Evolutionary conservation across 1,139 yeast species (phyloP), one percentile per base, ranked within the genome.

Genomic region (Suhomyces taliae): DNA sequence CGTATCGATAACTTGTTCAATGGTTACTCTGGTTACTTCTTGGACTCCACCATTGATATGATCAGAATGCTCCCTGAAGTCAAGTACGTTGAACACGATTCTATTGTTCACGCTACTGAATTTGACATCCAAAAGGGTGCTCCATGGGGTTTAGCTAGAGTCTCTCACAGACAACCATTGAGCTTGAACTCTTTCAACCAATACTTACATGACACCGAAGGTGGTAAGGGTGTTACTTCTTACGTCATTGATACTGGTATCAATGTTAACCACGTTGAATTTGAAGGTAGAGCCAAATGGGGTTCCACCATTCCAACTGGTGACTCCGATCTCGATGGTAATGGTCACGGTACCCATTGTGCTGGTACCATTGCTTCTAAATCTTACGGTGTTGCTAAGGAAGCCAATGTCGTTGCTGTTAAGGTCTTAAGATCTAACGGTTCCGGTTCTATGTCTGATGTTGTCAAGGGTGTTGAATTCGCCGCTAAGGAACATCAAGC

Each of bases 141-240:
- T 40, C 96, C 97, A 48, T 90, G 97, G 98, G 97, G 97, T 60
- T 79, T 91, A 58, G 95, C 98, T 41, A 85, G 99, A 74, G 82
- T 91, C 52, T 89, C 97, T 43, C 97, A 91, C 75, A 86, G 97
- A 67, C 66, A 87, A 53, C 78, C 85, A 32, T 77, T 90, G 62
- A 81, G 83, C 51, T 78, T 90, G 56, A 87, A 87, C 52, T 77
- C 90, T 45, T 89, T 87, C 78, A 90, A 88, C 81, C 87, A 88
- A 71, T 91, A 91, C 72, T 72, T 88, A 54, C 90, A 80, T 69
- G 96, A 90, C 62, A 77, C 76, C 56, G 85, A 82, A 47, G 97
- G 89, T 51, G 98, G 98, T 59, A 81, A 83, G 61, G 98, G 96
- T 64, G 97, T 91, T 49, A 90, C 95, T 39, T 83, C 96, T n/a